Evolutionary conservation across 2,329 filamentous ascomycete genomes (phyloP).

Genomic region (Beauveria caledonica): DNA sequence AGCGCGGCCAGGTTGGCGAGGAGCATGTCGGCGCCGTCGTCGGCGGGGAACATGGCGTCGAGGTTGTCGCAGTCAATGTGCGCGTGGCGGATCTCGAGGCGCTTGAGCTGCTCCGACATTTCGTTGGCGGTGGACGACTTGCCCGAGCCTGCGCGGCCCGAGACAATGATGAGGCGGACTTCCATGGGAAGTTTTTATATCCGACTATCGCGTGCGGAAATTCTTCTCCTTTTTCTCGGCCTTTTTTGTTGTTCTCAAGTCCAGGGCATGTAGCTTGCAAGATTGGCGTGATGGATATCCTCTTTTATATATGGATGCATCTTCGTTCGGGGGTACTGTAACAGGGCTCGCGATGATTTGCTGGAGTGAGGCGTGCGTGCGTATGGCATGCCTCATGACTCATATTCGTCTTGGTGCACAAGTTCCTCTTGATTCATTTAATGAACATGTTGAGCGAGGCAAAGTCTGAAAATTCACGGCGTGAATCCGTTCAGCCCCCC

Average conservation of each 20-base stretch:
- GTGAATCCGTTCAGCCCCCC: neutral
- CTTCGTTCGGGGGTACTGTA: neutral
- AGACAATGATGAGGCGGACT: conserved; percentile 13
- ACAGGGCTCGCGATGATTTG: neutral
- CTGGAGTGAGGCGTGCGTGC: neutral
- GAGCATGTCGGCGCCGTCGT: conserved; percentile 8
- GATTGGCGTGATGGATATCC: neutral
- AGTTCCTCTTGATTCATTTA: too few relatives aligned
- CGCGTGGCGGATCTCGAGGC: conserved; percentile 11
- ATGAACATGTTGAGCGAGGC: neutral
- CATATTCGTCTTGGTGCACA: neutral
- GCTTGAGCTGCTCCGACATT: conserved; percentile 13
- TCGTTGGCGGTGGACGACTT: conserved; percentile 12
- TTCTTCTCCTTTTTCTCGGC: neutral
- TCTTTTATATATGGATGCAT: conserved; percentile 6
- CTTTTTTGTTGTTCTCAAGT: neutral
- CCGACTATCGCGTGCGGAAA: too few relatives aligned
- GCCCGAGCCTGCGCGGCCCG: conserved; percentile 14
- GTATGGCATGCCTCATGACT: neutral
- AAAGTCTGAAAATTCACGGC: neutral
- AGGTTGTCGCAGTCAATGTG: conserved; percentile 13
- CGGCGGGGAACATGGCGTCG: conserved; percentile 12
- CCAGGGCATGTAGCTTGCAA: neutral
- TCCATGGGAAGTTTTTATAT: neutral
- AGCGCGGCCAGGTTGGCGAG: conserved; percentile 11